phyloP scores from a whole-genome alignment of 2,329 filamentous ascomycete species.

The Lachnellula arida region DNA sequence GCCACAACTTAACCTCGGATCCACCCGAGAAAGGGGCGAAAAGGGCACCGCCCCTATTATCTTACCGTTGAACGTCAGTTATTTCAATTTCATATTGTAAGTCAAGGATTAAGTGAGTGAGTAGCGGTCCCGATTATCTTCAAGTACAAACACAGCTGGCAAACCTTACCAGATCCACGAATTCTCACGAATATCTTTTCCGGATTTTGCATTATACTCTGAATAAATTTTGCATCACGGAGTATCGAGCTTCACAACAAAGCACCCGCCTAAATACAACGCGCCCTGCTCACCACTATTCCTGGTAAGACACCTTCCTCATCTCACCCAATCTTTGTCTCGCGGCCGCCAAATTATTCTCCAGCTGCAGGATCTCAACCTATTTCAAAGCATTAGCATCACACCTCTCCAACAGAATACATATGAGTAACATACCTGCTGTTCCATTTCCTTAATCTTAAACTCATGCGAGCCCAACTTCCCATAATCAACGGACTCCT shows the following conservation, averaged over 20 bases:
- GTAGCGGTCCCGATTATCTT: too few relatives aligned
- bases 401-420: not conserved
- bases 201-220: too few relatives aligned
- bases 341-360: conserved; percentile 77
- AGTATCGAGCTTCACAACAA: not conserved
- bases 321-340: conserved; percentile 88
- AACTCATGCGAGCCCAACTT: conserved; percentile 92
- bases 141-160: too few relatives aligned
- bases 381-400: conserved; percentile 36
- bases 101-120: too few relatives aligned
- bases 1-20: too few relatives aligned
- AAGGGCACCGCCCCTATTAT: too few relatives aligned
- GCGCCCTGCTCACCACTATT: conserved; percentile 3
- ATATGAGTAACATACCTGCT: conserved; percentile 66
- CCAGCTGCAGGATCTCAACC: conserved; percentile 96
- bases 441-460: conserved; percentile 98
- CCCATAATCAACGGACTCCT: conserved; percentile 81
- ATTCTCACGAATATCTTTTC: too few relatives aligned
- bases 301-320: conserved; percentile 48
- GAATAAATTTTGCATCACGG: not conserved
- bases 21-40: too few relatives aligned
- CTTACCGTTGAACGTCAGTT: too few relatives aligned
- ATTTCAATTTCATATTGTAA: too few relatives aligned
- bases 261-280: not conserved
- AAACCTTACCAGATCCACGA: too few relatives aligned